These are phyloP conservation scores for Chlamydomonas schloesseri DNA, from an alignment of 139 green algal species.

Conservation along the genomic window DNA sequence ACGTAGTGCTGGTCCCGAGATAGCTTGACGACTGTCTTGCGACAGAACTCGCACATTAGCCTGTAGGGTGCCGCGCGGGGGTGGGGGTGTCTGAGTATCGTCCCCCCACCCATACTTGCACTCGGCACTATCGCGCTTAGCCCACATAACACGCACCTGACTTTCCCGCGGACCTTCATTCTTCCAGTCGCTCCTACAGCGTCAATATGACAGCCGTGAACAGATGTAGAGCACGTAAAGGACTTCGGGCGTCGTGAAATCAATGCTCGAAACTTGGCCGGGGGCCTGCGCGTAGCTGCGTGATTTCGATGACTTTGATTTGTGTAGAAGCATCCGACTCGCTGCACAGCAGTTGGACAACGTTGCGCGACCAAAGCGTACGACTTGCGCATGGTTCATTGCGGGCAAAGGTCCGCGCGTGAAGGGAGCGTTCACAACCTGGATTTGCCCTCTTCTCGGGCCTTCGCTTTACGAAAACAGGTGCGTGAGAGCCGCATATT, in stretches of 20 bases:
- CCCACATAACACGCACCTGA: no score
- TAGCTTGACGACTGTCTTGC: conserved; percentile 3
- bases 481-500: neutral
- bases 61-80: no score
- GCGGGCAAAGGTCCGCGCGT: no score
- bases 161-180: conserved; percentile 40
- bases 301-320: no score
- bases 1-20: conserved; percentile 30
- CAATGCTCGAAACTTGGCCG: neutral
- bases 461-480: neutral
- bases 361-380: no score
- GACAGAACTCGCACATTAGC: conserved; percentile 43
- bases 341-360: neutral
- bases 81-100: no score
- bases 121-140: no score
- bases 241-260: no score
- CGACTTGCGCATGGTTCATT: neutral
- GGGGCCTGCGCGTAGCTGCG: neutral
- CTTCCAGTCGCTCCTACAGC: neutral
- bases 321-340: no score
- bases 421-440: no score
- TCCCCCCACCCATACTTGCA: no score
- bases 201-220: neutral
- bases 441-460: conserved; percentile 29
- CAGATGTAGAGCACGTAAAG: no score